Evolutionary conservation across 2,329 filamentous ascomycete genomes (phyloP).

Genomic region (Botrytis fragariae): DNA sequence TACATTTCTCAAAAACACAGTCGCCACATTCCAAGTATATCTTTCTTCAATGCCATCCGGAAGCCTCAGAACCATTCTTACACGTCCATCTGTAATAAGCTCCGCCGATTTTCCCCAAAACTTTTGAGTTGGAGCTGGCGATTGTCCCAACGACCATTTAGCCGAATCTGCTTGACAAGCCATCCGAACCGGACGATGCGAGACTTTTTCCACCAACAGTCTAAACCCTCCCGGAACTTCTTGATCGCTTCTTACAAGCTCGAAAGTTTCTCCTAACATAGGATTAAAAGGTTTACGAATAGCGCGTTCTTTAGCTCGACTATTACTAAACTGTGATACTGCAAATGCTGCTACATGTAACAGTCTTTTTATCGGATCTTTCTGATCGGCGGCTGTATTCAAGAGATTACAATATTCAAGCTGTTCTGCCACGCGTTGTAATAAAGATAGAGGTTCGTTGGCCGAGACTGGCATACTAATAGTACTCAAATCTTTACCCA

Average conservation of each 20-base stretch:
- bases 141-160: slow-evolving; percentile 83
- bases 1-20: slow-evolving; percentile 89
- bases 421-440: slow-evolving; percentile 87
- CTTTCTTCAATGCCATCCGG: slow-evolving; percentile 69
- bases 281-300: slow-evolving; percentile 97
- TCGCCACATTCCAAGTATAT: slow-evolving; percentile 86
- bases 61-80: slow-evolving; percentile 69
- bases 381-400: slow-evolving; percentile 67
- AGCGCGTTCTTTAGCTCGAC: slow-evolving; percentile 82
- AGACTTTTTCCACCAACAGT: slow-evolving; percentile 92
- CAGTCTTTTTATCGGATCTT: slow-evolving; percentile 64
- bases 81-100: slow-evolving; percentile 86
- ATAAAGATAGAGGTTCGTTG: slow-evolving; percentile 85
- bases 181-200: slow-evolving; percentile 85
- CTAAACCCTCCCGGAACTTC: slow-evolving; percentile 72
- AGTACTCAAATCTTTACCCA: slow-evolving; percentile 93
- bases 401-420: slow-evolving; percentile 87
- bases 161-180: slow-evolving; percentile 89
- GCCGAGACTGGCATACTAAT: slow-evolving; percentile 97
- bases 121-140: slow-evolving; percentile 85
- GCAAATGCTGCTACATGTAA: slow-evolving; percentile 89
- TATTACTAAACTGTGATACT: slow-evolving; percentile 78
- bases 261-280: slow-evolving; percentile 92
- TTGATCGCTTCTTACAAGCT: slow-evolving; percentile 82
- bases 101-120: slow-evolving; percentile 99